These are phyloP conservation scores for Neophaeococcomyces aloes DNA, from an alignment of 2,329 filamentous ascomycete species.

Conservation along the genomic window DNA sequence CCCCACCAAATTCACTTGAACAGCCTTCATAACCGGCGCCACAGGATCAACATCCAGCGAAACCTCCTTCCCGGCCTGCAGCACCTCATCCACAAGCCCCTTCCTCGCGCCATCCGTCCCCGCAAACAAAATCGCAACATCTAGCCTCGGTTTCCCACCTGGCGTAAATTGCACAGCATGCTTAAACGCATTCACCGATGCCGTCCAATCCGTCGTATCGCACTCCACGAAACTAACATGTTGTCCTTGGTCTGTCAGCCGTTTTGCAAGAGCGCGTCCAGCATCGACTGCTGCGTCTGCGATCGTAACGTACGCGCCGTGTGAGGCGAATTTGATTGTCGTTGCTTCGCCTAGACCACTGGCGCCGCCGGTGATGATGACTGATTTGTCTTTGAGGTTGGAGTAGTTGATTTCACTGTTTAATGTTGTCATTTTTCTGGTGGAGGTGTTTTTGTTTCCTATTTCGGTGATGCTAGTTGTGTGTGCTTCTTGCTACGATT, in stretches of 20 bases:
- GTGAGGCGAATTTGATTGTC: constrained; percentile 27
- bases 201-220: constrained; percentile 23
- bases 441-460: too few species aligned
- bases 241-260: constrained; percentile 3
- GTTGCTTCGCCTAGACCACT: constrained; percentile 32
- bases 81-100: constrained; percentile 4
- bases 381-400: constrained; percentile 6
- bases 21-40: constrained; percentile 8
- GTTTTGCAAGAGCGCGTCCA: neutral
- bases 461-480: too few species aligned
- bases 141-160: constrained; percentile 13
- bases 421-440: too few species aligned
- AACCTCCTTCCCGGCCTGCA: constrained; percentile 6
- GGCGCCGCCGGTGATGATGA: constrained; percentile 16
- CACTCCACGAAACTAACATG: constrained; percentile 23
- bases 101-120: constrained; percentile 19
- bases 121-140: constrained; percentile 25
- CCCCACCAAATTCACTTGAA: constrained; percentile 24
- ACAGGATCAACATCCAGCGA: constrained; percentile 11
- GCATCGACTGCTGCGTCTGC: constrained; percentile 16
- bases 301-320: constrained; percentile 34
- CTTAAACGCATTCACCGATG: constrained; percentile 26
- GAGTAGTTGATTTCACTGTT: neutral
- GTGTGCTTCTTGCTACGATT: too few species aligned
- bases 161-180: constrained; percentile 20